Evolutionary conservation across 2,329 filamentous ascomycete species (phyloP), one percentile per base, ranked within the genome.

Genomic region (Scorias spongiosa): DNA sequence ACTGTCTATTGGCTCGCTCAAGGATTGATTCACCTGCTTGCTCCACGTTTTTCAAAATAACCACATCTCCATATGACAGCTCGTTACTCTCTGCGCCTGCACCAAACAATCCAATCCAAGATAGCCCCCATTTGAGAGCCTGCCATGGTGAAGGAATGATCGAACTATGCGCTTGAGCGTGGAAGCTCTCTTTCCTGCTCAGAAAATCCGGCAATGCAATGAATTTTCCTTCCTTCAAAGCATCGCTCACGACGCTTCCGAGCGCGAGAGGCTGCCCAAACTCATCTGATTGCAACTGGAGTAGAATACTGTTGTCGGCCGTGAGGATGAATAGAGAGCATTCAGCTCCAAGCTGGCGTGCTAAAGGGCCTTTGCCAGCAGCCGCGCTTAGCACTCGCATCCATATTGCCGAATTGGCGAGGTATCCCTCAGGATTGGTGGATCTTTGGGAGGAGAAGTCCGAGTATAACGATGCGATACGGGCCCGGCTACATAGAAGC

Each of bases 381-480:
- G 86, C 81, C 42, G 75, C 69, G n/a, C 76, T 72, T 37, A 94
- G 71, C 2, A 79, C 86, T 34, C 75, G 74, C 46, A 80, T 77
- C 87, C 87, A 94, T 42, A 85, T 84, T 6, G 73, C 66, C 37
- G 85, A 69, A 60, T 94, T 94, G 38, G 86, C 84, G 15, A 71
- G 66, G 66, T 86, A 94, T 55, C 85, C 86, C 60, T 93, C 85
- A 1, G 86, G 84, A 57, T 94, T 93, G 17, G 83, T 76, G 34
- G 74, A 76, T 54, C 74, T 74, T 52, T 89, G 85, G 5, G 76
- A 65, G 32, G 77, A 71, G 58, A 94, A 93, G 61, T 94, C 87
- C 40, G 86, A 88, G 66, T 93, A 94, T 39, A 94, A 77, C 5
- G 86, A 88, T 10, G 84, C 80, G 10, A 94, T 72, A 41, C 87